These are phyloP conservation scores for Niebla homalea DNA, from an alignment of 495 filamentous ascomycete species.

Conservation along the genomic window DNA sequence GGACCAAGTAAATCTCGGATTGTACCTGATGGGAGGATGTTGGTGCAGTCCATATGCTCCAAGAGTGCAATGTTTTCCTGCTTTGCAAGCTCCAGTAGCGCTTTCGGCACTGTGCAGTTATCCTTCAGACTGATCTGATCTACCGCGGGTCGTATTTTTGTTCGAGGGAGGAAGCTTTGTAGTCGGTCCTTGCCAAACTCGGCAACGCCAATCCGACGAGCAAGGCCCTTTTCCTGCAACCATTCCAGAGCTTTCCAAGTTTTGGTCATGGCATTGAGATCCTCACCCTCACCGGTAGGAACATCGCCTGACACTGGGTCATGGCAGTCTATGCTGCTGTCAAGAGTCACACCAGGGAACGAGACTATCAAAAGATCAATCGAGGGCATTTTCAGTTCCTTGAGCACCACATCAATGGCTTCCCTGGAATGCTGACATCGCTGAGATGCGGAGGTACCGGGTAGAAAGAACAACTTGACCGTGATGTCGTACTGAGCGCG, in stretches of 20 bases:
- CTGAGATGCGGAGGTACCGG: slow-evolving; percentile 45
- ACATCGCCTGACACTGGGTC: slow-evolving; percentile 66
- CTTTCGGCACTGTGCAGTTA: slow-evolving; percentile 89
- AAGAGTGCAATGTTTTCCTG: slow-evolving; percentile 73
- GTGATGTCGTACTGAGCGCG: slow-evolving; percentile 80
- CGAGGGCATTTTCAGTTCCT: slow-evolving; percentile 56
- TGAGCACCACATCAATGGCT: slow-evolving; percentile 64
- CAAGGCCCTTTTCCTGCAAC: slow-evolving; percentile 56
- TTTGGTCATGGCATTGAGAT: slow-evolving; percentile 53
- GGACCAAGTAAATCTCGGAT: slow-evolving; percentile 68
- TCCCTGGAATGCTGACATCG: slow-evolving; percentile 56
- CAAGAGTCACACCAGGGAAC: slow-evolving; percentile 81
- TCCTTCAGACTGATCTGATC: slow-evolving; percentile 96
- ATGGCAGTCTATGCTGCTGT: slow-evolving; percentile 51
- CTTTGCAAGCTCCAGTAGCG: slow-evolving; percentile 74
- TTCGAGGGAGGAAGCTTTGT: slow-evolving; percentile 47
- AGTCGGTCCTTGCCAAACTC: slow-evolving; percentile 84
- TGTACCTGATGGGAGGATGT: slow-evolving; percentile 77
- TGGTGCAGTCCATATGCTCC: slow-evolving; percentile 87
- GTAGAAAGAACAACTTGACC: slow-evolving; percentile 84
- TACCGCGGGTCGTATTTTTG: slow-evolving; percentile 63
- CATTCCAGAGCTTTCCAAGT: slow-evolving; percentile 63
- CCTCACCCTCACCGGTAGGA: slow-evolving; percentile 31
- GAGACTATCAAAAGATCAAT: slow-evolving; percentile 87
- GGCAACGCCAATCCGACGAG: slow-evolving; percentile 64